Conservation (phyloP, 805 yeast genomes). For the Isabelozyma pseudorhagii region DNA sequence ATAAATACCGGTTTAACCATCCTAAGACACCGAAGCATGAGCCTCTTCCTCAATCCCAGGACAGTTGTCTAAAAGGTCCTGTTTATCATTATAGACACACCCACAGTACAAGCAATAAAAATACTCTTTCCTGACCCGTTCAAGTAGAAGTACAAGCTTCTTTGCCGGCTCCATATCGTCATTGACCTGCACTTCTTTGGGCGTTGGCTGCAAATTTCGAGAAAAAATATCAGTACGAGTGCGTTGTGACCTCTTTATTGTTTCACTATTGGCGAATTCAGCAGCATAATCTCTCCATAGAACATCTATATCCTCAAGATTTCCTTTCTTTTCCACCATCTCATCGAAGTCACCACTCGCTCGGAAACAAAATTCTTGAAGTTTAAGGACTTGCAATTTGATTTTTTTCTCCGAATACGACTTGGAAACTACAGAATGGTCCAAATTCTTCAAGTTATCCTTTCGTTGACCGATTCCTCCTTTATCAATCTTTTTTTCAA, state of each 20-base stretch:
- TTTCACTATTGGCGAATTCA: background rate
- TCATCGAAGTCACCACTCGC: slow-evolving; percentile 35
- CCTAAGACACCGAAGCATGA: slow-evolving; percentile 19
- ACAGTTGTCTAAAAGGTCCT: slow-evolving; percentile 41
- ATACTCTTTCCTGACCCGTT: slow-evolving; percentile 36
- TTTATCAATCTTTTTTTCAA: slow-evolving; percentile 12
- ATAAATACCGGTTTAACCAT: too few relatives aligned
- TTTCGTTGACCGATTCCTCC: slow-evolving; percentile 16
- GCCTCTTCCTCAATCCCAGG: slow-evolving; percentile 48
- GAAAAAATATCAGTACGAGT: background rate
- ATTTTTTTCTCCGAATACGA: background rate
- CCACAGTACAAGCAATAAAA: slow-evolving; percentile 55
- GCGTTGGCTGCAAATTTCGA: background rate
- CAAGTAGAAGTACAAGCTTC: slow-evolving; percentile 17
- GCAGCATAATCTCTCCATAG: slow-evolving; percentile 39
- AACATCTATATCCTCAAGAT: slow-evolving; percentile 27
- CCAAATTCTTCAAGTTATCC: slow-evolving; percentile 2
- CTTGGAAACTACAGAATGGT: background rate
- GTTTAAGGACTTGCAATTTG: slow-evolving; percentile 7
- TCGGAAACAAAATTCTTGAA: slow-evolving; percentile 43
- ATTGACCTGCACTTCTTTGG: slow-evolving; percentile 4
- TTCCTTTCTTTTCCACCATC: slow-evolving; percentile 16
- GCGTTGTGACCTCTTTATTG: background rate
- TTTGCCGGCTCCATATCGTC: slow-evolving; percentile 12
- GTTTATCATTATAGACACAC: slow-evolving; percentile 25